Evolutionary conservation across 1,139 yeast genomes (phyloP).

Genomic region (Pichia sp.): DNA sequence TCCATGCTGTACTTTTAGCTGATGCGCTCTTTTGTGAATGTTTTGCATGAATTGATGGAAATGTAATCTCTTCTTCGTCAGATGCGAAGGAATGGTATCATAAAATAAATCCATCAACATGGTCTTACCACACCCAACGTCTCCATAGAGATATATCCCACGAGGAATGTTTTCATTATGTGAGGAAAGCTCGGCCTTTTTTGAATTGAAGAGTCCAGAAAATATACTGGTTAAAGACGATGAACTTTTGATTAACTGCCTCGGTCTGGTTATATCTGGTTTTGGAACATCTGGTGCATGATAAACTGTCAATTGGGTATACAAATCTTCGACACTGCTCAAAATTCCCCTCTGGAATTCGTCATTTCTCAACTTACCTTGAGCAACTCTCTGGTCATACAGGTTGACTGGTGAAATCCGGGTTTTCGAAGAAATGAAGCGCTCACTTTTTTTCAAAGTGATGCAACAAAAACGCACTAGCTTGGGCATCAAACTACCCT

Average conservation of each 20-base stretch:
- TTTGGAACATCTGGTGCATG: slow-evolving; percentile 46
- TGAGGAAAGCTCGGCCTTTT: too few species aligned
- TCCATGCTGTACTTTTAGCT: slow-evolving; percentile 55
- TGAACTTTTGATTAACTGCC: slow-evolving; percentile 1
- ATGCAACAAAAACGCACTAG: too few species aligned
- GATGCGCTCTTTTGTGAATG: slow-evolving; percentile 80
- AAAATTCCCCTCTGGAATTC: slow-evolving; percentile 55
- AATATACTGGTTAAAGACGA: slow-evolving; percentile 29
- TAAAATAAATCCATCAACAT: slow-evolving; percentile 97
- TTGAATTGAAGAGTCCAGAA: slow-evolving; percentile 17
- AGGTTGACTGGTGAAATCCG: slow-evolving; percentile 37
- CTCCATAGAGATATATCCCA: slow-evolving; percentile 92
- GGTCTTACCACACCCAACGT: slow-evolving; percentile 97
- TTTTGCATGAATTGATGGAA: slow-evolving; percentile 97
- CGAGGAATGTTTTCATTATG: slow-evolving; percentile 35
- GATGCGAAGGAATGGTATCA: slow-evolving; percentile 65
- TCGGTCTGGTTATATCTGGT: slow-evolving; percentile 42
- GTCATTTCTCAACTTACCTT: slow-evolving; percentile 45
- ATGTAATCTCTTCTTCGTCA: slow-evolving; percentile 75
- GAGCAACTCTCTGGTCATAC: slow-evolving; percentile 37
- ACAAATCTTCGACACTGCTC: slow-evolving; percentile 45
- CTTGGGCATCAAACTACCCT: too few species aligned
- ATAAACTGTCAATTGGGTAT: slow-evolving; percentile 40
- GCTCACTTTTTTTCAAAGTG: neutral
- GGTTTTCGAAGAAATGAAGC: neutral